Evolutionary conservation across 768 basidiomycete species (phyloP).

Genomic region (Boletales sp.): DNA sequence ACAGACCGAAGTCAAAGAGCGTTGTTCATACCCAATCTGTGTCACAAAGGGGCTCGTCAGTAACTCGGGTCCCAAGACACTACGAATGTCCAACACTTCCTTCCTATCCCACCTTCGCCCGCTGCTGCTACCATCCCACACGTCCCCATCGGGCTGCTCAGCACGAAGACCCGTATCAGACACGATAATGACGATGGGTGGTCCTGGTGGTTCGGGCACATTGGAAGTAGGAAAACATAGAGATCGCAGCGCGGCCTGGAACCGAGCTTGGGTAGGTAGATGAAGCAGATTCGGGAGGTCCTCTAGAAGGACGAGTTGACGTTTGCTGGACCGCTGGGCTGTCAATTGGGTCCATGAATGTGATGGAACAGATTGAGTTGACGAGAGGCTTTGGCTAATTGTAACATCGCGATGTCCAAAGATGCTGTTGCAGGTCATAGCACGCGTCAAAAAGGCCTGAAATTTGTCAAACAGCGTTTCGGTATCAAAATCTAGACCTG

Average conservation of each 20-base stretch:
- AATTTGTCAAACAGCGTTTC: constrained; percentile 60
- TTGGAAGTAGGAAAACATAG: constrained; percentile 39
- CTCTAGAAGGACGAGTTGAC: constrained; percentile 76
- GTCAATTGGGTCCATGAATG: constrained; percentile 2
- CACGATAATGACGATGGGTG: constrained; percentile 78
- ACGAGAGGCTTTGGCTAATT: constrained; percentile 8
- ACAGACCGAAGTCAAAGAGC: neutral
- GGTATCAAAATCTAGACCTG: constrained; percentile 4
- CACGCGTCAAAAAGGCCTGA: constrained; percentile 69
- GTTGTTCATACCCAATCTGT: constrained; percentile 78
- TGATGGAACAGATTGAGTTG: constrained; percentile 1
- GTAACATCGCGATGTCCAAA: constrained; percentile 32
- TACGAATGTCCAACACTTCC: constrained; percentile 62
- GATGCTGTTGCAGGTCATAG: constrained; percentile 55
- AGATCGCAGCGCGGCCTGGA: constrained; percentile 65
- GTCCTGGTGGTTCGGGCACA: constrained; percentile 22
- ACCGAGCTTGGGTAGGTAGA: constrained; percentile 58
- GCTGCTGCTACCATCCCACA: constrained; percentile 42
- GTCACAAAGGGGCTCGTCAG: constrained; percentile 70
- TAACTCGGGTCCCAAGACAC: constrained; percentile 66
- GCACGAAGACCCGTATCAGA: constrained; percentile 82
- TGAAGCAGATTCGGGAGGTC: constrained; percentile 91
- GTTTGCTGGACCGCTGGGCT: constrained; percentile 22
- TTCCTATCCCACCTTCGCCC: constrained; percentile 46
- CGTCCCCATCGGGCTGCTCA: constrained; percentile 48